Percentiles rank a stretch among this genome's conserved stretches.
These are phyloP conservation scores for Closterium sp. DNA, from an alignment of 139 green algal genomes.

Conservation along the genomic window DNA sequence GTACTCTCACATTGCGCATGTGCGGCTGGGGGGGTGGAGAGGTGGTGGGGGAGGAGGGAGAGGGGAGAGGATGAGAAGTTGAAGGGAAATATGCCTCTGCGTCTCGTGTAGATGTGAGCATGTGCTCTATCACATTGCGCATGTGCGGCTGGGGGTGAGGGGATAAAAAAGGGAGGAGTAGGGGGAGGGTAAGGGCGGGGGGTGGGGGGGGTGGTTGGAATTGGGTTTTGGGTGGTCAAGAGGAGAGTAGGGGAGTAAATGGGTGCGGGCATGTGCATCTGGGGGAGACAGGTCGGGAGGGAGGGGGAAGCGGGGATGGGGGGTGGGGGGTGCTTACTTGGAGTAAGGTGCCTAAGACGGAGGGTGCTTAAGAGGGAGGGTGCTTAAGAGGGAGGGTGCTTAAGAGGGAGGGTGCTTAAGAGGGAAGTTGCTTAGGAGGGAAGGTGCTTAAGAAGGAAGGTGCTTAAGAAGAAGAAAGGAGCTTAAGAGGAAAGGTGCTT, in stretches of 20 bases:
- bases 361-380: no score
- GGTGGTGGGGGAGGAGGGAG: no score
- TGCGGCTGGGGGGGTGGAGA: constrained; percentile 26
- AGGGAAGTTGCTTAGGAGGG: constrained; percentile 24
- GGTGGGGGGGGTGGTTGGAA: constrained; percentile 25
- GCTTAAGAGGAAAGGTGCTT: constrained; percentile 32
- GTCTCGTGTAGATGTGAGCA: constrained; percentile 78
- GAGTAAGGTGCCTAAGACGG: no score
- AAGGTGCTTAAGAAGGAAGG: background rate
- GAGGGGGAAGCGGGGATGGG: no score
- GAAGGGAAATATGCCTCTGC: constrained; percentile 38
- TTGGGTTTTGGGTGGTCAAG: background rate
- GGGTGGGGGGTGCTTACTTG: no score
- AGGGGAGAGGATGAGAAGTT: background rate
- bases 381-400: background rate
- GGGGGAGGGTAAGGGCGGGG: background rate
- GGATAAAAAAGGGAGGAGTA: no score
- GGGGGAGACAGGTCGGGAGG: no score
- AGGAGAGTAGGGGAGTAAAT: no score
- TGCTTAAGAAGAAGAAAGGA: constrained; percentile 37
- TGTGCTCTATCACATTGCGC: constrained; percentile 87
- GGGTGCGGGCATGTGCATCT: no score
- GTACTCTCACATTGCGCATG: constrained; percentile 85
- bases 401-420: constrained; percentile 71
- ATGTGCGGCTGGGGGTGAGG: constrained; percentile 58